These are phyloP conservation scores for Hypoxylon sp. DNA, from an alignment of 2,329 filamentous ascomycete species.

Conservation along the genomic window DNA sequence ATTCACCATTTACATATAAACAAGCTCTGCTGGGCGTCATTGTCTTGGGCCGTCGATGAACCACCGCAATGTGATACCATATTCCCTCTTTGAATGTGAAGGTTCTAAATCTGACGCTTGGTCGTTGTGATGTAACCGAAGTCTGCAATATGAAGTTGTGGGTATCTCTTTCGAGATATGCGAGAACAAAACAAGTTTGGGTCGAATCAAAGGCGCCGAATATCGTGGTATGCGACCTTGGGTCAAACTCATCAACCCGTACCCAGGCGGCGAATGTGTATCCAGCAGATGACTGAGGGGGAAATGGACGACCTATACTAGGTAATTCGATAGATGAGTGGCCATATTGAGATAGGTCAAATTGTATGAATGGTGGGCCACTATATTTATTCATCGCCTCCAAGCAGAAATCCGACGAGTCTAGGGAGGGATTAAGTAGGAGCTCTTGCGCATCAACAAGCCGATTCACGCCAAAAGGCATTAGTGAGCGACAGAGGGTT, in stretches of 20 bases:
- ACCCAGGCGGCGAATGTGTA: constrained; percentile 95
- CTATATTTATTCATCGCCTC: constrained; percentile 80
- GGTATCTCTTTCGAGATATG: constrained; percentile 94
- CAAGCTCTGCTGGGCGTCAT: constrained; percentile 84
- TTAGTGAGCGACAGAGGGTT: constrained; percentile 76
- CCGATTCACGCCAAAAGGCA: constrained; percentile 80
- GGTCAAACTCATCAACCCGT: constrained; percentile 87
- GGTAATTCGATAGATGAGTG: constrained; percentile 92
- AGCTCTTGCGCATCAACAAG: constrained; percentile 88
- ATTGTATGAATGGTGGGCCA: constrained; percentile 88
- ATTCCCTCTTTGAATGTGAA: constrained; percentile 78
- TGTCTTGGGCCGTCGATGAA: constrained; percentile 83
- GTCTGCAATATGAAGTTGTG: constrained; percentile 96
- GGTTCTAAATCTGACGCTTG: constrained; percentile 94
- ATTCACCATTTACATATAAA: constrained; percentile 92
- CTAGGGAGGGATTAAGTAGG: constrained; percentile 64
- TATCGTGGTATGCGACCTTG: constrained; percentile 88
- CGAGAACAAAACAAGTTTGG: constrained; percentile 92
- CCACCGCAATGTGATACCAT: constrained; percentile 95
- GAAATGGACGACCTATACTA: constrained; percentile 87
- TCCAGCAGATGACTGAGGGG: constrained; percentile 81
- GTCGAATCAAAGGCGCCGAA: constrained; percentile 94
- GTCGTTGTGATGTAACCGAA: constrained; percentile 85
- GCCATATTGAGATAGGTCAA: constrained; percentile 89
- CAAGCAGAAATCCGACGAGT: constrained; percentile 77